phyloP scores from a whole-genome alignment of 306 rosid genomes.

The Quercus cerris region DNA sequence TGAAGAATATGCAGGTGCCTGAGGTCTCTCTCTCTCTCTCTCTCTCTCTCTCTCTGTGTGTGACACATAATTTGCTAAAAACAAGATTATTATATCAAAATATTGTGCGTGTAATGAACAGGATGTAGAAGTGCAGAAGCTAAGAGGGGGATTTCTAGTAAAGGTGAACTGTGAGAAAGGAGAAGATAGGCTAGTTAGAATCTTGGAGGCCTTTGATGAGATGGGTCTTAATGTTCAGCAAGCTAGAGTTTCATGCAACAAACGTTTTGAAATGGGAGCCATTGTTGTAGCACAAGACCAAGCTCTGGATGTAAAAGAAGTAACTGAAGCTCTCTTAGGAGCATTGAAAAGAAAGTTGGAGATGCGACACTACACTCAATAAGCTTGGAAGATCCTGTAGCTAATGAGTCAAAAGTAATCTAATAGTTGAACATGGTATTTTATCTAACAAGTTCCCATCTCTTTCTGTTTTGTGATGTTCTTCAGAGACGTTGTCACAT shows the following conservation, averaged over 20 bases:
- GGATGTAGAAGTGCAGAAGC: conserved; percentile 79
- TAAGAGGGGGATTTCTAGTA: conserved; percentile 43
- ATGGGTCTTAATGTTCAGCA: conserved; percentile 55
- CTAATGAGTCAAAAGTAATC: conserved; percentile 1
- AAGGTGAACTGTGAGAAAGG: conserved; percentile 60
- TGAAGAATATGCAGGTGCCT: conserved; percentile 4
- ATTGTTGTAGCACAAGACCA: conserved; percentile 50
- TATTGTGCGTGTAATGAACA: conserved; percentile 13
- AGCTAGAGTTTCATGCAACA: conserved; percentile 71
- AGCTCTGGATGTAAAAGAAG: conserved; percentile 35
- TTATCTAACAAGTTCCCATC: background rate
- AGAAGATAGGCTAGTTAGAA: conserved; percentile 55
- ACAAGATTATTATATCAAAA: background rate
- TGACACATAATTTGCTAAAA: background rate
- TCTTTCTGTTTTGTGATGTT: too few species aligned
- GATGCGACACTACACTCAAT: conserved; percentile 1
- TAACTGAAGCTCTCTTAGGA: conserved; percentile 44
- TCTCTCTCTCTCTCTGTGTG: background rate
- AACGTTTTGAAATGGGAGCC: conserved; percentile 63
- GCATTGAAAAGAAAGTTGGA: conserved; percentile 32
- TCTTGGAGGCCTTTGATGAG: conserved; percentile 63
- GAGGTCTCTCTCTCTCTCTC: conserved; percentile 14
- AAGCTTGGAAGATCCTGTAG: conserved; percentile 5
- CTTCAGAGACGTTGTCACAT: too few species aligned
- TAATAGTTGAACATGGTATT: conserved; percentile 14